Evolutionary conservation across 1,139 yeast genomes (phyloP).

Genomic region (Kurtzmaniella quercitrusa): DNA sequence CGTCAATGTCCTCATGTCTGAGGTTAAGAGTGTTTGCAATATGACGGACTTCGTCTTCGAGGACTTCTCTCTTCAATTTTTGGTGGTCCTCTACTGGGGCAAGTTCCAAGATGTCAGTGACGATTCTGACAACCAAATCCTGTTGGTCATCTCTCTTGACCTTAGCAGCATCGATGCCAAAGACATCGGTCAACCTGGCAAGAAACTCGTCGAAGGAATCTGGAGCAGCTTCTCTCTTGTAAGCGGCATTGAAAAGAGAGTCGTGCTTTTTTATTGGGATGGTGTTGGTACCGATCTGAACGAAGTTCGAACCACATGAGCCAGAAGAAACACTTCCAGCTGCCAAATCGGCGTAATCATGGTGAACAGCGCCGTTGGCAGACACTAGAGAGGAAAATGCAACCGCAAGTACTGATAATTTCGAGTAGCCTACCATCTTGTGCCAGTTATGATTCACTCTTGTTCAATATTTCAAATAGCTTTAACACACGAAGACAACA

Average conservation of each 20-base stretch:
- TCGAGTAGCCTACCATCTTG: background rate
- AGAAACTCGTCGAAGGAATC: background rate
- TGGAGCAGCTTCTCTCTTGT: conserved; percentile 3
- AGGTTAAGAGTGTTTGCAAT: background rate
- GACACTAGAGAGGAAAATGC: background rate
- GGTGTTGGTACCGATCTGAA: conserved; percentile 4
- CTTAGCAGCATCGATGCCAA: conserved; percentile 1
- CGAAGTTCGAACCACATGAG: background rate
- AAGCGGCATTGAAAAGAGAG: background rate
- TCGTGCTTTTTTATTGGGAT: background rate
- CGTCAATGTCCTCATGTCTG: conserved; percentile 1
- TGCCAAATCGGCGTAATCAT: conserved; percentile 3
- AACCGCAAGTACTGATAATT: background rate
- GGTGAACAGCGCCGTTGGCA: background rate
- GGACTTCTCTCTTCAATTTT: background rate
- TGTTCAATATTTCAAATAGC: background rate
- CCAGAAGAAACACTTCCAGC: background rate
- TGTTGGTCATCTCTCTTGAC: conserved; percentile 1
- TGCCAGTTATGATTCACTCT: background rate
- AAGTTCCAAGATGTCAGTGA: conserved; percentile 1
- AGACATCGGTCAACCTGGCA: background rate
- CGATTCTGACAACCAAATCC: conserved; percentile 1
- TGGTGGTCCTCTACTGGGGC: background rate
- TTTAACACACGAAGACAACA: background rate
- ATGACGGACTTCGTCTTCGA: conserved; percentile 1